phyloP scores from a whole-genome alignment of 768 basidiomycete genomes.

The Serendipita vermifera region DNA sequence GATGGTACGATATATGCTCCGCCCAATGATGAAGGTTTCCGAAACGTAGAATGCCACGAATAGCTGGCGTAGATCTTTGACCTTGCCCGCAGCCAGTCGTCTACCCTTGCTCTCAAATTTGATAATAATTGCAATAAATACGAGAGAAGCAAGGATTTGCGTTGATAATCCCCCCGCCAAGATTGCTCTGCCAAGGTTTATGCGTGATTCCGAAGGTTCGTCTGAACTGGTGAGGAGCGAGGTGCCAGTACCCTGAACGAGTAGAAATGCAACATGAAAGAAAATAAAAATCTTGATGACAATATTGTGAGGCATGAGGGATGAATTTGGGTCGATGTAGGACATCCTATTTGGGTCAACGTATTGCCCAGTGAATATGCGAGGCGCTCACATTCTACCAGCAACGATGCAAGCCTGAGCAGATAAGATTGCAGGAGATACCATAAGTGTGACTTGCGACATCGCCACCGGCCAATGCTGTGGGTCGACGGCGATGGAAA shows the following conservation, averaged over 20 bases:
- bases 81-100: not conserved
- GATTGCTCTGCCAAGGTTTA: not conserved
- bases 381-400: not conserved
- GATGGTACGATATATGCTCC: constrained; percentile 2
- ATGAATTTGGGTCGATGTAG: not conserved
- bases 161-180: not conserved
- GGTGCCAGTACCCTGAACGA: not conserved
- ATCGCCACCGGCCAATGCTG: not conserved
- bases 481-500: not conserved
- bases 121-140: not conserved
- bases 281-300: constrained; percentile 11
- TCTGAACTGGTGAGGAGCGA: not conserved
- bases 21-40: constrained; percentile 2
- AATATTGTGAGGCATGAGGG: not conserved
- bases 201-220: not conserved
- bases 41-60: constrained; percentile 1
- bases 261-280: not conserved
- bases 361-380: not conserved
- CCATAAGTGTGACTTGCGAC: constrained; percentile 6
- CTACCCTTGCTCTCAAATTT: constrained; percentile 1
- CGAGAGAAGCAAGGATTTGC: constrained; percentile 1
- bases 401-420: constrained; percentile 9
- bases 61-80: not conserved
- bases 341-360: not conserved
- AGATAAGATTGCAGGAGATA: constrained; percentile 1